A percentile compares a stretch with the other conserved stretches of the same genome.
Conservation (phyloP, 2,329 filamentous ascomycete species). For the Neofusicoccum sp. region DNA sequence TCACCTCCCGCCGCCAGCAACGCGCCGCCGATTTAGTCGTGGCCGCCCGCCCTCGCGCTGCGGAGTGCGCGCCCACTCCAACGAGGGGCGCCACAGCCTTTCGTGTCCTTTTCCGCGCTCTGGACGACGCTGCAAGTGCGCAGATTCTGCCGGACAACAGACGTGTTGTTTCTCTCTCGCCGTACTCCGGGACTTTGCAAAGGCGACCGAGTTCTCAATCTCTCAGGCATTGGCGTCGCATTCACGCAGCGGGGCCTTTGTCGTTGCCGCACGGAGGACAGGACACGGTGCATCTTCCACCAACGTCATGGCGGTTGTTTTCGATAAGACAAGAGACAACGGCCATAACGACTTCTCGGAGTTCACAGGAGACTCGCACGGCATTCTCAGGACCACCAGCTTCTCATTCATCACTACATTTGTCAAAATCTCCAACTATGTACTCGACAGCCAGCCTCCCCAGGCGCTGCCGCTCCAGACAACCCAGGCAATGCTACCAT, state of each 20-base stretch:
- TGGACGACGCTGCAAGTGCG: no score
- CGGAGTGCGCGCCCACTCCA: no score
- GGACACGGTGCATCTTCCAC: background rate
- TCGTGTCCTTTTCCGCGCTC: conserved; percentile 4
- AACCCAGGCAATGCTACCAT: background rate
- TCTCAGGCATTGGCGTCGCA: no score
- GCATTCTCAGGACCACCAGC: background rate
- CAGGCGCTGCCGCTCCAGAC: conserved; percentile 11
- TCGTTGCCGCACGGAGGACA: background rate
- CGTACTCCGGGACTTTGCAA: no score
- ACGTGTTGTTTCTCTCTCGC: no score
- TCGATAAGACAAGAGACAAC: no score
- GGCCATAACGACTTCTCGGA: no score
- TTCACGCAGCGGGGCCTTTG: no score
- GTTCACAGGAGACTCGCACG: background rate
- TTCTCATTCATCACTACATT: conserved; percentile 17
- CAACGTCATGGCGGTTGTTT: background rate
- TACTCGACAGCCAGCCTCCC: conserved; percentile 16
- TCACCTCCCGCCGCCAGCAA: background rate
- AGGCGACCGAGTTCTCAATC: no score
- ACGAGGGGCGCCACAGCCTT: background rate
- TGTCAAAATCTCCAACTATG: conserved; percentile 13
- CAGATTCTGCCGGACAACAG: background rate
- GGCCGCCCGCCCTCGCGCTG: background rate
- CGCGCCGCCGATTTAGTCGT: background rate